Base-by-base conservation (phyloP, 495 filamentous ascomycete species). In the Cudoniella acicularis region DNA sequence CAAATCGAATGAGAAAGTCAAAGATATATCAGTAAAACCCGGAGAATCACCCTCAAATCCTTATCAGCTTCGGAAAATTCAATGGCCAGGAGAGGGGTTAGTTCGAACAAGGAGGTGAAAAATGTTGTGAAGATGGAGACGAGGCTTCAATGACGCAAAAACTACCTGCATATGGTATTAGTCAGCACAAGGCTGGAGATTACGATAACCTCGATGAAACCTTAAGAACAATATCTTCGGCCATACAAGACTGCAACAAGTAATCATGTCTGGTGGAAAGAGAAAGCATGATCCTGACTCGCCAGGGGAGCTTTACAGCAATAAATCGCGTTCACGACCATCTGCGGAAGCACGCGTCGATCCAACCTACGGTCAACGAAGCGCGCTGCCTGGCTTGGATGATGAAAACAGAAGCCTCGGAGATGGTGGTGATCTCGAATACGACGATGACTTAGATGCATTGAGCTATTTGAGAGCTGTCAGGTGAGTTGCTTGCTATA, bases 381-480 rank as follows among this genome's bases (percentile, higher is more conserved):
- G 83, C 62, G 89, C 83, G 18, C 91, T 96, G 63, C 90, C 90
- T 0, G 85, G 87, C 23, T 73, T 90, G n/a, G 87, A 89, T 43
- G 76, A 77, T 25, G 68, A 73, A 2, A 57, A 69, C 3, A 65
- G 53, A 1, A 78, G 72, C 41, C 78, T 80, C 16, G 75, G 77
- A 52, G 81, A 83, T 53, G 79, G 75, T 1, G 78, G 78, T 18
- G 77, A 80, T n/a, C 62, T 83, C 0, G 79, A 79, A 41, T 84
- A 77, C 36, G 84, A 84, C 50, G 81, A 83, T 22, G 74, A 78
- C 30, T 64, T 69, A 9, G 81, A 89, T 70, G 91, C 88, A 2
- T 50, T 94, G 24, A 81, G 83, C 53, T 96, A 96, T 72, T 73
- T 96, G 21, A 81, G 79, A 68, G 85, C 88, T 75, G 91, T 96